Conservation (phyloP, 768 basidiomycete species). For the Russula virescens region DNA sequence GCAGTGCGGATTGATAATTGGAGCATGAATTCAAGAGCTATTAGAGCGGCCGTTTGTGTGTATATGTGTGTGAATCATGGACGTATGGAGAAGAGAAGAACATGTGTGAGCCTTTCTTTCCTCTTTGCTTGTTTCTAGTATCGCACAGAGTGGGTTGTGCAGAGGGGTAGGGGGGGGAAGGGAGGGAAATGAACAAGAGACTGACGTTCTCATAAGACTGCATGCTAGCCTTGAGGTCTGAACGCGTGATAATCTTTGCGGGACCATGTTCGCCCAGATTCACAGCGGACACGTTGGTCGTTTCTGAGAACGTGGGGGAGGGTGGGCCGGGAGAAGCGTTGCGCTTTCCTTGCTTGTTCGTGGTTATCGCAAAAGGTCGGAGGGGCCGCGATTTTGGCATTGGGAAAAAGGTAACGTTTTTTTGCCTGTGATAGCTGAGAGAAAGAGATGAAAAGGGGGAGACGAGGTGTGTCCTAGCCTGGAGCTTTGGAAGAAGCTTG, state of each 20-base stretch:
- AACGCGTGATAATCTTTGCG: constrained; percentile 75
- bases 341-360: constrained; percentile 30
- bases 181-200: constrained; percentile 1
- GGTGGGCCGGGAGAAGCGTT: constrained; percentile 54
- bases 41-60: background rate
- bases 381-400: constrained; percentile 57
- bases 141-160: constrained; percentile 4
- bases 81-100: background rate
- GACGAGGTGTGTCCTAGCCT: background rate
- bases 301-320: constrained; percentile 80
- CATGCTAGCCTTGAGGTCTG: constrained; percentile 69
- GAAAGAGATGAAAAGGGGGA: background rate
- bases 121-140: background rate
- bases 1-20: constrained; percentile 72
- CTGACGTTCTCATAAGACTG: constrained; percentile 79
- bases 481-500: too few relatives aligned
- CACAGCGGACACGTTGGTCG: constrained; percentile 71
- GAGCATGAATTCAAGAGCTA: constrained; percentile 75
- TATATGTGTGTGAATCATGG: background rate
- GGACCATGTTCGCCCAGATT: constrained; percentile 72
- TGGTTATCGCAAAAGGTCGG: constrained; percentile 42
- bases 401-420: background rate
- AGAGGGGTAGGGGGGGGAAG: background rate
- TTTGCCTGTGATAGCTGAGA: background rate
- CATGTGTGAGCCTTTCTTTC: background rate